Conservation (phyloP, 2,329 filamentous ascomycete genomes). For the Fusarium palustre region DNA sequence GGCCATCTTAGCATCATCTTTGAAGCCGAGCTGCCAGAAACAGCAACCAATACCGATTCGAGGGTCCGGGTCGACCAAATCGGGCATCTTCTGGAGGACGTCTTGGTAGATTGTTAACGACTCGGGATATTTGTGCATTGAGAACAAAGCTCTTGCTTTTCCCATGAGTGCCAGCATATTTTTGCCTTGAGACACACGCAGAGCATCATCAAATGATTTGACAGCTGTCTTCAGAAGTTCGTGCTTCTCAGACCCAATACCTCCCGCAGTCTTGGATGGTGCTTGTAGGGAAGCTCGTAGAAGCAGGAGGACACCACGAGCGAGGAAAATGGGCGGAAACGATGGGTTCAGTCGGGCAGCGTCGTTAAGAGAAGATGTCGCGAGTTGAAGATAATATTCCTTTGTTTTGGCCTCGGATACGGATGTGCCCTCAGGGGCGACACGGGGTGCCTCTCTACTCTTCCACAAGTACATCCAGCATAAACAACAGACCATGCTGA, state of each 20-base stretch:
- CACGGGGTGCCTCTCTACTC: conserved; percentile 79
- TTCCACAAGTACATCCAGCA: conserved; percentile 95
- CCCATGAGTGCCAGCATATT: conserved; percentile 95
- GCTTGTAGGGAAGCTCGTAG: conserved; percentile 86
- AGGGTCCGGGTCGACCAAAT: conserved; percentile 91
- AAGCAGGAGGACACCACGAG: conserved; percentile 88
- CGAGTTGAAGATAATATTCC: conserved; percentile 89
- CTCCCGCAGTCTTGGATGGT: conserved; percentile 75
- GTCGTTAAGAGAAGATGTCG: conserved; percentile 93
- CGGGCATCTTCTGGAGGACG: conserved; percentile 85
- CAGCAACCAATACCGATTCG: conserved; percentile 96
- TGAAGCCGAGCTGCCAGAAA: conserved; percentile 95
- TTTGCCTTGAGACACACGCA: conserved; percentile 82
- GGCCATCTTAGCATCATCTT: conserved; percentile 88
- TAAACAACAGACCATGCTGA: conserved; percentile 84
- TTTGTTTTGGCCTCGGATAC: conserved; percentile 86
- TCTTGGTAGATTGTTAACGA: conserved; percentile 88
- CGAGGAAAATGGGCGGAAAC: conserved; percentile 90
- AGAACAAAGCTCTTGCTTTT: conserved; percentile 87
- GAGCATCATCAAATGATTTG: conserved; percentile 95
- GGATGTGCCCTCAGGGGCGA: conserved; percentile 70
- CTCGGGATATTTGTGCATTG: conserved; percentile 86
- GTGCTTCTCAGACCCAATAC: conserved; percentile 77
- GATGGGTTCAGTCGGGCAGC: conserved; percentile 94
- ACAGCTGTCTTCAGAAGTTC: conserved; percentile 86